Evolutionary conservation across 1,284 basidiomycete genomes (phyloP), one percentile per base, ranked within the genome.

Genomic region (Fomitopsis palustris): DNA sequence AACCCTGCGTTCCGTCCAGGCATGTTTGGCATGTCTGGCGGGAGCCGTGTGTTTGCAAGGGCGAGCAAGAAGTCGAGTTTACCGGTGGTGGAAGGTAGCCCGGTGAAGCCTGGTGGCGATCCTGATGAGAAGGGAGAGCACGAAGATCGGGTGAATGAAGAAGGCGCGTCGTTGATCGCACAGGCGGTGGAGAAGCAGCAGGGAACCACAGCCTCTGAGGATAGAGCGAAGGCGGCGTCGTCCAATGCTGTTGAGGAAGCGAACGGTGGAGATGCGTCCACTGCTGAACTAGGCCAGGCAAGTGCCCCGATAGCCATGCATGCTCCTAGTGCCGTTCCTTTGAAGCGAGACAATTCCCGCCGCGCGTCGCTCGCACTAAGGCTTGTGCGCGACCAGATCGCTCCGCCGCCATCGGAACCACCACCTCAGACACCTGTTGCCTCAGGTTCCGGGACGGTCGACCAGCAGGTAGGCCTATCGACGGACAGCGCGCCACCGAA

Each of bases 11-110:
- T 21, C 38, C 56, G 7, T 65, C 65, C 38, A 61, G 56, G 31
- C 39, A 49, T 7, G 47, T 5, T 39, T 52, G 54, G 31, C 39
- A 49, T 7, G 47, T 5, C 33, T 52, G 54, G 63, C 2, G 39
- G 58, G 14, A 54, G 56, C 25, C 72, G 76, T 52, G 64, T 72
- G 0, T 72, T 78, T 16, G 77, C 77, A 37, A 81, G 81, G 63
- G 87, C 77, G 16, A 91, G 88, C 69, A 82, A 82, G 72, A 83
- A 83, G 68, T 79, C 85, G n/a, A 81, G 72, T 49, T 71, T 90
- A 56, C 85, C 88, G 0, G 60, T 65, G 4, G 73, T 75, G 9
- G 64, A 69, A 53, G 74, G 69, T 12, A 75, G 73, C 54, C 74
- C 74, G 4, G 72, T 75, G 41, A 76, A 75, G 59, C 70, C 66